These are phyloP conservation scores for Exophiala viscosa DNA, from an alignment of 2,329 filamentous ascomycete genomes.

Conservation along the genomic window DNA sequence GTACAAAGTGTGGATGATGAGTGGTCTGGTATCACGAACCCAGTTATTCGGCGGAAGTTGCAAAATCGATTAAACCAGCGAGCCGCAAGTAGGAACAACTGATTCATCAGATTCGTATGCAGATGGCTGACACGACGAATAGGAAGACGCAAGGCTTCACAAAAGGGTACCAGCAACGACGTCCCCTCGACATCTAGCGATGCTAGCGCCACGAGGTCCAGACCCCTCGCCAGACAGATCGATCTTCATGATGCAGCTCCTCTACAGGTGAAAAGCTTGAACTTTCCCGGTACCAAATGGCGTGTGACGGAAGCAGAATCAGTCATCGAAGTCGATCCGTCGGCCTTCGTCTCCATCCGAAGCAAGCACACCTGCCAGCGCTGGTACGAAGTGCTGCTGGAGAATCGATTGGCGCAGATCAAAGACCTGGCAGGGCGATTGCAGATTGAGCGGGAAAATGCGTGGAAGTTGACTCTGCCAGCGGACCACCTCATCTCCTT, in stretches of 20 bases:
- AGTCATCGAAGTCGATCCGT: neutral
- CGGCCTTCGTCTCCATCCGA: conserved; percentile 18
- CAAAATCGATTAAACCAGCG: conserved; percentile 48
- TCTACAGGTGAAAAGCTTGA: neutral
- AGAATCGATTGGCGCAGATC: conserved; percentile 7
- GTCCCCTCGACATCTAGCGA: conserved; percentile 1
- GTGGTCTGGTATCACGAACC: conserved; percentile 47
- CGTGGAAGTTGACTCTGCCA: conserved; percentile 22
- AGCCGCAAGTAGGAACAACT: conserved; percentile 28
- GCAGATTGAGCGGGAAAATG: conserved; percentile 2
- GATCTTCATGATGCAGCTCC: conserved; percentile 9
- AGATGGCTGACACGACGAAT: conserved; percentile 18
- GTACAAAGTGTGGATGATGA: conserved; percentile 37
- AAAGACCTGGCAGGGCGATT: conserved; percentile 8
- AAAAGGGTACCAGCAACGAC: neutral
- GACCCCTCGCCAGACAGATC: conserved; percentile 1
- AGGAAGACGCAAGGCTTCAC: conserved; percentile 23
- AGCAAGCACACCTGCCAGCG: conserved; percentile 11
- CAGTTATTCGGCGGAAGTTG: conserved; percentile 39
- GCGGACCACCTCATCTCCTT: conserved; percentile 36
- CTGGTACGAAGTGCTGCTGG: conserved; percentile 14
- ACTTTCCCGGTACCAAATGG: conserved; percentile 4
- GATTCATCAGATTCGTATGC: neutral
- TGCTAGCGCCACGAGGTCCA: neutral
- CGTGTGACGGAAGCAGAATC: neutral